Evolutionary conservation across 2,329 filamentous ascomycete genomes (phyloP).

Genomic region (Colletotrichum sp.): DNA sequence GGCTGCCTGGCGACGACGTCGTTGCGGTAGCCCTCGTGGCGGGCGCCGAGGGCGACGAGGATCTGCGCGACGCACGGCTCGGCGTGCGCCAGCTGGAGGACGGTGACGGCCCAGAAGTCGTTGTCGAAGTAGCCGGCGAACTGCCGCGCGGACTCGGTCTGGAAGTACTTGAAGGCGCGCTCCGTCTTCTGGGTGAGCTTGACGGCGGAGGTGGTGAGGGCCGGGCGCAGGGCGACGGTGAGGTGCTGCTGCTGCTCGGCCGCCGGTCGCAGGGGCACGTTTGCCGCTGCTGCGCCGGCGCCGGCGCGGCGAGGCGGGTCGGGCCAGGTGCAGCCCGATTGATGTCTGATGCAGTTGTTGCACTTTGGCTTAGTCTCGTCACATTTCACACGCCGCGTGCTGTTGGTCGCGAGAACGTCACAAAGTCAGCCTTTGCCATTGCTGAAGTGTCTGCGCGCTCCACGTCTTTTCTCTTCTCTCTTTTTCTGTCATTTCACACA

Average conservation of each 20-base stretch:
- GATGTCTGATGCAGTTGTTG: not conserved
- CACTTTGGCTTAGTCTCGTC: not conserved
- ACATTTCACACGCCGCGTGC: not conserved
- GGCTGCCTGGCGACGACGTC: not conserved
- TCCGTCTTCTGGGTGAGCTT: not conserved
- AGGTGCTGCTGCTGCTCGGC: not conserved
- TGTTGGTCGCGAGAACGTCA: not conserved
- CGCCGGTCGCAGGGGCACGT: not conserved
- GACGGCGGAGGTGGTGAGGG: not conserved
- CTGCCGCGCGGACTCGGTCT: not conserved
- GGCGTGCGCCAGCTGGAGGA: not conserved
- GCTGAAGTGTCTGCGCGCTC: not conserved
- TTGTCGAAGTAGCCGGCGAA: not conserved
- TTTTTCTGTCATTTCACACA: not conserved
- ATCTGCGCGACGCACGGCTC: conserved; percentile 10
- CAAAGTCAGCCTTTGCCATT: not conserved
- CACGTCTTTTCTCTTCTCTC: not conserved
- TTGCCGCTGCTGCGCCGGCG: not conserved
- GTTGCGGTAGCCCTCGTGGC: not conserved
- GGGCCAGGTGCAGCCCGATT: not conserved
- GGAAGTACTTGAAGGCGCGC: not conserved
- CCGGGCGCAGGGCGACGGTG: not conserved
- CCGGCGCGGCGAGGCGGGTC: not conserved
- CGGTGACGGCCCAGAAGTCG: conserved; percentile 6
- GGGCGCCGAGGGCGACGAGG: conserved; percentile 11